Evolutionary conservation across 2,329 filamentous ascomycete genomes (phyloP).

Genomic region (Aschersonia sp.): DNA sequence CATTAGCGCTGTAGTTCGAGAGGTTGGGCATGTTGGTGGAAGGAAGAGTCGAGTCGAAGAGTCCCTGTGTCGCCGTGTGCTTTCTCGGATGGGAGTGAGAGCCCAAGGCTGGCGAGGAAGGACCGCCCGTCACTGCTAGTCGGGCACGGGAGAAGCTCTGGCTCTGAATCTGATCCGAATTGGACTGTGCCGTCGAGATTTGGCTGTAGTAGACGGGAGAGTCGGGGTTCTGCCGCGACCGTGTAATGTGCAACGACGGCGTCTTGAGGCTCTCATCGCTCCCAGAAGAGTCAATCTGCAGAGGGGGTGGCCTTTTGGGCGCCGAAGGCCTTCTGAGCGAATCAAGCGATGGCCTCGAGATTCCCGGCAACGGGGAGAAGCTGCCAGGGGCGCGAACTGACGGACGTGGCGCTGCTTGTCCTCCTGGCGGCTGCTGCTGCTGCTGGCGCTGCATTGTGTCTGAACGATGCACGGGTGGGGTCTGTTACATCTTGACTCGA

Average conservation of each 20-base stretch:
- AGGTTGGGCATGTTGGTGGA: constrained; percentile 43
- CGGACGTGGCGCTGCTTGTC: constrained; percentile 18
- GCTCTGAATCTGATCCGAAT: constrained; percentile 29
- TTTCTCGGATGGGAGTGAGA: constrained; percentile 39
- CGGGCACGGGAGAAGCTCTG: constrained; percentile 38
- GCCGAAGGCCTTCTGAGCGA: constrained; percentile 11
- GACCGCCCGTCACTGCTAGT: constrained; percentile 11
- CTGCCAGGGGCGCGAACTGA: constrained; percentile 35
- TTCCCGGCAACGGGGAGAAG: constrained; percentile 36
- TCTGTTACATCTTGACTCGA: constrained; percentile 28
- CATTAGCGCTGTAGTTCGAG: constrained; percentile 25
- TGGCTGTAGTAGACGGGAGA: constrained; percentile 32
- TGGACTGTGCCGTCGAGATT: constrained; percentile 29
- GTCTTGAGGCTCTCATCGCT: constrained; percentile 11
- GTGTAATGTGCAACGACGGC: constrained; percentile 28
- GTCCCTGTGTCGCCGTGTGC: constrained; percentile 60
- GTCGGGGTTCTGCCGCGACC: constrained; percentile 25
- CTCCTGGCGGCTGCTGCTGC: constrained; percentile 7
- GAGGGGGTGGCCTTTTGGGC: constrained; percentile 18
- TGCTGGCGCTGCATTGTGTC: constrained; percentile 27
- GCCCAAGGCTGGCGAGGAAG: constrained; percentile 13
- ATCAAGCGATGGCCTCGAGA: constrained; percentile 14
- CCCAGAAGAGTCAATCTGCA: constrained; percentile 16
- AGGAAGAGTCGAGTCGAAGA: constrained; percentile 61
- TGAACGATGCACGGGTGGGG: constrained; percentile 8